These are phyloP conservation scores for Tagetes erecta DNA, from an alignment of 129 eudicot species.

Conservation along the genomic window DNA sequence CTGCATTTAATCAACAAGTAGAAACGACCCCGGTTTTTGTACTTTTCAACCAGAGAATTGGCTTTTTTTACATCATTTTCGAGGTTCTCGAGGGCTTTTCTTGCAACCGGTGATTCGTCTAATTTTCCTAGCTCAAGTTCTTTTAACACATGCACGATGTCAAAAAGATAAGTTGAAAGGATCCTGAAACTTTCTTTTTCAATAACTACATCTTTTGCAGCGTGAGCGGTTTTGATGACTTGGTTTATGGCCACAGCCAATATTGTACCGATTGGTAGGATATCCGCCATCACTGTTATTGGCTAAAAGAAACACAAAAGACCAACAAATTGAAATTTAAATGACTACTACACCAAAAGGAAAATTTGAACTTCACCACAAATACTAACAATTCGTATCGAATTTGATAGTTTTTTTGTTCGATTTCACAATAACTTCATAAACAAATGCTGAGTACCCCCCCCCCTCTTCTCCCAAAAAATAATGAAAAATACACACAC, in stretches of 20 bases:
- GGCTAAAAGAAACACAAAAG: neutral
- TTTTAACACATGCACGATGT: slow-evolving; percentile 50
- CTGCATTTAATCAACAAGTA: slow-evolving; percentile 55
- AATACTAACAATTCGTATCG: neutral
- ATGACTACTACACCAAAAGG: neutral
- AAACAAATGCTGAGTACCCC: neutral
- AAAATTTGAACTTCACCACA: neutral
- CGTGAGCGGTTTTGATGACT: slow-evolving; percentile 59
- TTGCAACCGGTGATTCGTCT: slow-evolving; percentile 49
- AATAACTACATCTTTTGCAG: slow-evolving; percentile 56
- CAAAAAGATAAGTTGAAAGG: slow-evolving; percentile 52
- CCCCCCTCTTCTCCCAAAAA: no score
- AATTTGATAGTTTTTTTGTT: neutral
- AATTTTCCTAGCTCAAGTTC: slow-evolving; percentile 51
- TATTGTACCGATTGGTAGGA: slow-evolving; percentile 56
- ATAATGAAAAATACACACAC: no score
- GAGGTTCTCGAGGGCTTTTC: slow-evolving; percentile 61
- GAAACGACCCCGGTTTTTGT: slow-evolving; percentile 56
- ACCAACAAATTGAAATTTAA: neutral
- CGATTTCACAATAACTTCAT: neutral
- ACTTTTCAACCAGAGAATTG: slow-evolving; percentile 50
- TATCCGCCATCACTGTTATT: slow-evolving; percentile 42
- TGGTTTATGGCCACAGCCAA: slow-evolving; percentile 49
- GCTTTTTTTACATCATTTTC: slow-evolving; percentile 60
- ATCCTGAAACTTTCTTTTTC: slow-evolving; percentile 61